Percentiles rank a stretch among this genome's conserved stretches.
Evolutionary conservation across 169 alveolate species (phyloP).

Genomic region (Eimeria acervulina): DNA sequence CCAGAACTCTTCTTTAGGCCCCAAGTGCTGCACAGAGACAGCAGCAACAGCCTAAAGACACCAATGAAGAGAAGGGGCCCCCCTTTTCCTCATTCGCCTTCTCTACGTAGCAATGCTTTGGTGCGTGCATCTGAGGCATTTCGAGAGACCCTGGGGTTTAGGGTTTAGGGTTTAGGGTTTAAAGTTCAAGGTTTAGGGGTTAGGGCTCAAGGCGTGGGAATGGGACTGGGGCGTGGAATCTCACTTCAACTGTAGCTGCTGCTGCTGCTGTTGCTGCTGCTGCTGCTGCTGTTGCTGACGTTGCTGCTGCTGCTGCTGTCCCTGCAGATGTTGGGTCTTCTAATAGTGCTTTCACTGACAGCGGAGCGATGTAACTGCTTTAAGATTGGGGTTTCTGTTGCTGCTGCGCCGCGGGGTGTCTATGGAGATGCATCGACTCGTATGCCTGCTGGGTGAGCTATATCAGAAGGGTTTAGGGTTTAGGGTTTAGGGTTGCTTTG

Average conservation of each 20-base stretch:
- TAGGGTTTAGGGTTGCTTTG: not conserved
- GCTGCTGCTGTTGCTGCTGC: not conserved
- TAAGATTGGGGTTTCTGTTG: not conserved
- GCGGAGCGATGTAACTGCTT: not conserved
- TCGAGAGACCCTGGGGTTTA: not conserved
- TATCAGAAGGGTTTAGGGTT: not conserved
- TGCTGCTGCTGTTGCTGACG: not conserved
- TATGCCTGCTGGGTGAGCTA: not conserved
- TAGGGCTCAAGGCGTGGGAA: not conserved
- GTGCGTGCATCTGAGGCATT: not conserved
- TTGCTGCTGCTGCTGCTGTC: constrained; percentile 2
- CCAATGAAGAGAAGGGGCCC: not conserved
- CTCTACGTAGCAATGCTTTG: not conserved
- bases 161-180: not conserved
- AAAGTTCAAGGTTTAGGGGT: not conserved
- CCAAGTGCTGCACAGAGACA: not conserved
- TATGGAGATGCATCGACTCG: not conserved
- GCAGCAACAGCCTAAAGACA: not conserved
- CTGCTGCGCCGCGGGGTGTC: not conserved
- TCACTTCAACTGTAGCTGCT: not conserved
- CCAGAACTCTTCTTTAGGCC: not conserved
- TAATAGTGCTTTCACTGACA: not conserved
- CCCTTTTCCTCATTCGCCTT: not conserved
- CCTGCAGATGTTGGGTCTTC: not conserved
- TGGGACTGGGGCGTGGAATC: not conserved